Evolutionary conservation across 768 basidiomycete genomes (phyloP), one percentile per base, ranked within the genome.

Genomic region (Cytidiella melzeri): DNA sequence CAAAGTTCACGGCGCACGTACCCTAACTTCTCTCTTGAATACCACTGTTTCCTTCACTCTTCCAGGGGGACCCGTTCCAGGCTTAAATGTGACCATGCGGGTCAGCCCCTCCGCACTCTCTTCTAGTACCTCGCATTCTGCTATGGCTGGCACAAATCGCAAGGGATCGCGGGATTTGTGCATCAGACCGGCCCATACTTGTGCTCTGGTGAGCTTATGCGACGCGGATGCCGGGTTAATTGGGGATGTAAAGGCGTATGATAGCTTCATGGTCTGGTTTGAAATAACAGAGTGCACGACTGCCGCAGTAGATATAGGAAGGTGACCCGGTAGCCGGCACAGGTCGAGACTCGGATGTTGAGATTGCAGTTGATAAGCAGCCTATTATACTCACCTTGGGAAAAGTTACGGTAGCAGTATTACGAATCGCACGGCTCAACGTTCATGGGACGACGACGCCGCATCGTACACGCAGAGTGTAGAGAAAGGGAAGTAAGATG

Each of bases 21-120:
- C 45, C 25, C 42, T 47, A 5, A 46, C 39, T n/a, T 34, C 39
- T 7, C 38, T 41, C 12, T 7, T 20, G 26, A 30, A 52, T 15
- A 45, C 47, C 5, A 52, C 27, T 13, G 43, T 41, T 45, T 52
- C 51, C 3, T 39, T 52, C 15, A 52, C 40, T 25, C 36, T 52
- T 26, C 51, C 51, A 38, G 51, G 45, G 15, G 51, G 51, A 20
- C 51, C 51, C 4, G 39, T 41, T n/a, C 45, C 45, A 1, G 51
- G 51, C 36, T 47, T 52, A 41, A 52, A 52, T 42, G 38, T n/a
- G 24, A 47, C 51, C 26, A 47, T 30, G 27, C 51, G 51, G 11
- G 51, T 52, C 12, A 52, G 39, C 15, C 51, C 51, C 21, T 15
- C 13, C 1, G 28, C 39, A 19, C 37, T 25, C 34, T 52, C 51